A percentile compares a stretch with the other conserved stretches of the same genome.
phyloP scores from a whole-genome alignment of 768 basidiomycete species.

The Tephrocybe sp. region DNA sequence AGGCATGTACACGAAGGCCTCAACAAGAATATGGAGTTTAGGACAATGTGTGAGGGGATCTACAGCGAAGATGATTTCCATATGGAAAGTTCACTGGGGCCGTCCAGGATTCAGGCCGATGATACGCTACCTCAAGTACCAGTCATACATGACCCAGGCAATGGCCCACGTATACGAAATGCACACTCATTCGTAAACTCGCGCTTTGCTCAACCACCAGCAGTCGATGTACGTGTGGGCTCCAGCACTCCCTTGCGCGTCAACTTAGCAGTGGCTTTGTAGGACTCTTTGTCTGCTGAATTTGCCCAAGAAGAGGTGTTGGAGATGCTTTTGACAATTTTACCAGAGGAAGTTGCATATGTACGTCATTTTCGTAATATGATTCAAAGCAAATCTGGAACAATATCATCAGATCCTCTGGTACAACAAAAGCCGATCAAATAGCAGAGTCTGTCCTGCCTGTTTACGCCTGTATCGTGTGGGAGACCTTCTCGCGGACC shows the following conservation, averaged over 20 bases:
- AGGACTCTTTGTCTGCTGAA: constrained; percentile 71
- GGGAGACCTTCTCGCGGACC: constrained; percentile 63
- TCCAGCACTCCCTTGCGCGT: background rate
- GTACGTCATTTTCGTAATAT: constrained; percentile 38
- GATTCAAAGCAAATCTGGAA: background rate
- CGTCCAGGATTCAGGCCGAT: too few species aligned
- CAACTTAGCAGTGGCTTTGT: background rate
- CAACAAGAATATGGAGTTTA: too few species aligned
- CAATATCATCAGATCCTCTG: constrained; percentile 58
- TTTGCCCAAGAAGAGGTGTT: constrained; percentile 76
- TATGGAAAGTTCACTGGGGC: too few species aligned
- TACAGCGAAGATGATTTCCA: too few species aligned
- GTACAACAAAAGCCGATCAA: constrained; percentile 82
- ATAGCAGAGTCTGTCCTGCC: constrained; percentile 73
- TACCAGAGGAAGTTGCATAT: constrained; percentile 72
- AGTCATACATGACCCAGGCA: constrained; percentile 76
- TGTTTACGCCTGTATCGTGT: constrained; percentile 73
- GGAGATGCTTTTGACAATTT: constrained; percentile 66
- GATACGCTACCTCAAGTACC: constrained; percentile 40
- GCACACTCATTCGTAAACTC: constrained; percentile 62
- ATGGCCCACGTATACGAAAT: constrained; percentile 74
- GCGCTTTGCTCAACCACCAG: constrained; percentile 68
- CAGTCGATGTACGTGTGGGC: constrained; percentile 41
- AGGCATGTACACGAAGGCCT: too few species aligned
- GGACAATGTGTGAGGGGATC: too few species aligned